Evolutionary conservation across 192 early-diverging fungal species (phyloP), one percentile per base, ranked within the genome.

Genomic region (Chytriomyces sp.): DNA sequence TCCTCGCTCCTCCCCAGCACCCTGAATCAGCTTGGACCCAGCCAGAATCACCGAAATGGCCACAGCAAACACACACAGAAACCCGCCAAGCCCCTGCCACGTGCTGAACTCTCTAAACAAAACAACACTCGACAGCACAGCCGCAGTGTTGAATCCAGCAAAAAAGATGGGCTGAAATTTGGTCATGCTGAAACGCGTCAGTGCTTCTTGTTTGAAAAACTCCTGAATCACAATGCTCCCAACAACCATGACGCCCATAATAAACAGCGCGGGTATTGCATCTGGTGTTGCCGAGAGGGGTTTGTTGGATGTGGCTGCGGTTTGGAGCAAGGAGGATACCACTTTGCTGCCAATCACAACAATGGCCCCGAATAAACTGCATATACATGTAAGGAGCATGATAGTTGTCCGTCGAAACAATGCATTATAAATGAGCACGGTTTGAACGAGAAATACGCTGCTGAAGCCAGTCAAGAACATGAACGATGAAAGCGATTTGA

Each of bases 101-200:
- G 76, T 73, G 16, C 69, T 67, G 28, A 72, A 57, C 50, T 81
- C 82, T 1, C 50, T 75, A 50, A 80, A 82, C 67, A 82, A 44
- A 11, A 83, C 35, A 8, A 83, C 68, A 24, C 43, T 64, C 20
- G 67, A 67, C 59, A 76, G 26, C 45, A 77, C 64, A 62, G 61
- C 79, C n/a, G 66, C 74, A 44, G 67, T 60, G 44, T 83, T 83
- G 61, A 80, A 78, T 11, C 70, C 79, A 63, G 82, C 79, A 67
- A 75, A 83, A 16, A 81, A 66, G 8, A 81, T 28, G 7, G 82
- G 82, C 50, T 81, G 79, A 67, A 80, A 83, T 45, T 11, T 75
- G 5, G 79, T 75, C 8, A 81, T 48, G 10, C 28, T 47, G 48
- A 64, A 83, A 45, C 73, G 75, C 53, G 79, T 69, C 6, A 80